A percentile compares a stretch with the other conserved stretches of the same genome.
phyloP scores from a whole-genome alignment of 257 asterid species.

The Nemophila menziesii region DNA sequence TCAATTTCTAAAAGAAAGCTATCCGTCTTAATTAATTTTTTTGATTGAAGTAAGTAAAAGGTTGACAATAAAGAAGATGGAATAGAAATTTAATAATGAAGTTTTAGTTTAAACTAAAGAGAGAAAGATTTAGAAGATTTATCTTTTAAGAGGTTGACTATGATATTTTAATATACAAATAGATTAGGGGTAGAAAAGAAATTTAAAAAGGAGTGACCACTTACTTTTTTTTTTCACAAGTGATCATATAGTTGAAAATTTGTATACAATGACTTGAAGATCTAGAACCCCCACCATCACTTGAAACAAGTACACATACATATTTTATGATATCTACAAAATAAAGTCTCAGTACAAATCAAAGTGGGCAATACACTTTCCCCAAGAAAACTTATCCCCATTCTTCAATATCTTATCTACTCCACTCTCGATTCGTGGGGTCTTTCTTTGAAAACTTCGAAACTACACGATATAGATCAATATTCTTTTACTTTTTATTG shows the following conservation, averaged over 20 bases:
- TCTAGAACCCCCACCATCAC: constrained; percentile 2
- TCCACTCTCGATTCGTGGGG: constrained; percentile 37
- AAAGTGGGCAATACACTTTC: constrained; percentile 54
- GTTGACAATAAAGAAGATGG: too few species aligned
- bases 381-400: constrained; percentile 67
- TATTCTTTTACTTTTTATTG: neutral
- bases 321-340: constrained; percentile 28
- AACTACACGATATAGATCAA: constrained; percentile 15
- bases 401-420: constrained; percentile 58
- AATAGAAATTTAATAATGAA: too few species aligned
- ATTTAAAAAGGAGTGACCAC: neutral
- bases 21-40: too few species aligned
- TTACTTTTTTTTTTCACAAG: too few species aligned
- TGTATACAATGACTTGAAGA: neutral
- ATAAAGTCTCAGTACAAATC: constrained; percentile 16
- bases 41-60: too few species aligned
- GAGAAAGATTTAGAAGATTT: too few species aligned
- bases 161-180: too few species aligned
- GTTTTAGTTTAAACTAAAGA: too few species aligned
- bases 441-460: constrained; percentile 22
- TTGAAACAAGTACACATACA: constrained; percentile 1
- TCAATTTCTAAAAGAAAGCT: too few species aligned
- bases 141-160: too few species aligned
- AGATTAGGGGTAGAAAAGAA: neutral
- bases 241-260: constrained; percentile 3